A percentile compares a stretch with the other conserved stretches of the same genome.
Conservation (phyloP, 495 filamentous ascomycete genomes). For the Hypomontagnella monticulosa region DNA sequence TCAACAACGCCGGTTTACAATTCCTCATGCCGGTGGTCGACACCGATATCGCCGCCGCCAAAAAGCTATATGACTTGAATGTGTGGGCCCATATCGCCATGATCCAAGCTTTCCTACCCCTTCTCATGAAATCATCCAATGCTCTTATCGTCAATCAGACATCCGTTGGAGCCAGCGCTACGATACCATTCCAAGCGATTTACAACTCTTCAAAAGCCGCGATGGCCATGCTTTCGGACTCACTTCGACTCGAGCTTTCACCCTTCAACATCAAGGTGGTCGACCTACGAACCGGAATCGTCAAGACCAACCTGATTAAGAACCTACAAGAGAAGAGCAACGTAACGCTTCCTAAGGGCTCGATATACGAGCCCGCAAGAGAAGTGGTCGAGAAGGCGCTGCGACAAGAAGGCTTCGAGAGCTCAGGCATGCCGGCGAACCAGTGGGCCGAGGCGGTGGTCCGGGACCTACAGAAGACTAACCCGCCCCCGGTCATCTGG, state of each 20-base stretch:
- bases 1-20: conserved; percentile 60
- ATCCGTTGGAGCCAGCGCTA: conserved; percentile 29
- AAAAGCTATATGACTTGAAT: conserved; percentile 60
- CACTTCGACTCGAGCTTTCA: conserved; percentile 47
- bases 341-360: conserved; percentile 20
- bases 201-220: conserved; percentile 52
- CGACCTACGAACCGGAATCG: conserved; percentile 40
- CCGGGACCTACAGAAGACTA: conserved; percentile 3
- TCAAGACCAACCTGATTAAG: conserved; percentile 19
- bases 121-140: conserved; percentile 53
- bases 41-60: conserved; percentile 51
- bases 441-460: conserved; percentile 19
- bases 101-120: conserved; percentile 57
- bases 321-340: conserved; percentile 14
- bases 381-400: conserved; percentile 31
- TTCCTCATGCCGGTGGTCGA: conserved; percentile 54
- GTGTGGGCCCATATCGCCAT: conserved; percentile 59
- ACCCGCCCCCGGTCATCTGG: conserved; percentile 20
- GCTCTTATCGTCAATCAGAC: conserved; percentile 45
- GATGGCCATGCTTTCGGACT: conserved; percentile 41
- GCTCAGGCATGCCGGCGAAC: conserved; percentile 15
- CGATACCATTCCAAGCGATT: conserved; percentile 43
- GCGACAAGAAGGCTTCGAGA: conserved; percentile 12
- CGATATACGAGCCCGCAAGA: conserved; percentile 28
- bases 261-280: conserved; percentile 48